A percentile compares a stretch with the other conserved stretches of the same genome.
These are phyloP conservation scores for Immersiporthe knoxdaviesiana DNA, from an alignment of 2,329 filamentous ascomycete genomes.

Conservation along the genomic window DNA sequence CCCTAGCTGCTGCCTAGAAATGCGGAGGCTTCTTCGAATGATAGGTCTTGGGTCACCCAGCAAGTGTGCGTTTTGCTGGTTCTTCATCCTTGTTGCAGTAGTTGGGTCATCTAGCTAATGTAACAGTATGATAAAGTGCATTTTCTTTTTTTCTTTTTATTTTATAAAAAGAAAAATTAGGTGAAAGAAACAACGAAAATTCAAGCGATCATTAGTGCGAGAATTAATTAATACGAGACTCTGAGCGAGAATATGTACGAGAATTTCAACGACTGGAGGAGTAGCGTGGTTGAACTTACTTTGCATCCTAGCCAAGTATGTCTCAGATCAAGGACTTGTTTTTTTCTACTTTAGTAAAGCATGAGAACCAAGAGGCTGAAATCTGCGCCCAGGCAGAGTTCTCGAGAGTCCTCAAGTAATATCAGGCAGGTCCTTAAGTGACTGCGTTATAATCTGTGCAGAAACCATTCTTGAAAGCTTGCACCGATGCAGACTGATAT, in stretches of 20 bases:
- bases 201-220: not conserved
- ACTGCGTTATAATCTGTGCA: too few species aligned
- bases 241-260: not conserved
- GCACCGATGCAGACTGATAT: not conserved
- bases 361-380: not conserved
- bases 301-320: too few species aligned
- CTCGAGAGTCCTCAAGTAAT: not conserved
- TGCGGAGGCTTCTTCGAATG: not conserved
- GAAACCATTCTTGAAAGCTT: not conserved
- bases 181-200: too few species aligned
- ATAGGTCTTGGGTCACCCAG: not conserved
- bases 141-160: not conserved
- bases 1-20: not conserved
- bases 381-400: not conserved
- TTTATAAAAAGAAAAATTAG: not conserved
- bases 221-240: not conserved
- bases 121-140: not conserved
- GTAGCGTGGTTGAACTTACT: not conserved
- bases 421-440: too few species aligned
- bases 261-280: not conserved
- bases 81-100: not conserved
- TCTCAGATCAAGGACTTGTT: too few species aligned
- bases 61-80: not conserved
- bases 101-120: too few species aligned
- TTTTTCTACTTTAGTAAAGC: not conserved